Evolutionary conservation across 1,284 basidiomycete genomes (phyloP).

Genomic region (Naganishia sp.): DNA sequence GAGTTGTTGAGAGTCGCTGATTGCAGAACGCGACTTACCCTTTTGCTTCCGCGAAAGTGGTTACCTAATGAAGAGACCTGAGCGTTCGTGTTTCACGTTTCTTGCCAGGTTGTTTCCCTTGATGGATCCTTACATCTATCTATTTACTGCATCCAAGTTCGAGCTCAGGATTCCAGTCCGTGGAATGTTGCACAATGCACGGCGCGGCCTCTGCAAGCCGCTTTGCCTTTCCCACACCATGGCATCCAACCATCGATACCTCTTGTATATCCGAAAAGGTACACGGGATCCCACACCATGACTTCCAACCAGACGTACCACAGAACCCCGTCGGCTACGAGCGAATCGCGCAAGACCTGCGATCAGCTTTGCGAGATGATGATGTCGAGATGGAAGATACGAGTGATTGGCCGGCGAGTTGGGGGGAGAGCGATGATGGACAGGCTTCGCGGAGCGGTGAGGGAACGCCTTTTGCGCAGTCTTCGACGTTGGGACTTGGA

Average conservation of each 20-base stretch:
- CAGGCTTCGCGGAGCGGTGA: background rate
- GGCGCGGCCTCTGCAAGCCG: background rate
- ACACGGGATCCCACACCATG: background rate
- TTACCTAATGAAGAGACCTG: background rate
- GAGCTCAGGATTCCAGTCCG: background rate
- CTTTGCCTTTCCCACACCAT: background rate
- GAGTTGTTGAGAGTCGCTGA: slow-evolving; percentile 3
- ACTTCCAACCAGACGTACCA: background rate
- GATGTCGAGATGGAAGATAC: slow-evolving; percentile 26
- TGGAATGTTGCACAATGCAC: background rate
- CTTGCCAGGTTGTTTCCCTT: background rate
- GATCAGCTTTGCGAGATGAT: slow-evolving; percentile 6
- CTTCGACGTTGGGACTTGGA: no score
- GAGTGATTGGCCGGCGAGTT: slow-evolving; percentile 16
- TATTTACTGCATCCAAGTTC: background rate
- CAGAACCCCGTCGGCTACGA: slow-evolving; percentile 2
- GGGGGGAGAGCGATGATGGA: background rate
- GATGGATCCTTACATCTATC: background rate
- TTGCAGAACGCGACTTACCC: background rate
- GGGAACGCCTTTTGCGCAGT: background rate
- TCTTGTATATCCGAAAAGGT: background rate
- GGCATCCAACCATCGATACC: background rate
- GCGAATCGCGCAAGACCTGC: background rate
- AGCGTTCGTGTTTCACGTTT: slow-evolving; percentile 1
- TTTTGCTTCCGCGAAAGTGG: background rate